Conservation (phyloP, 202 grass and related monocot species). For the Schoenoplectus triqueter region DNA sequence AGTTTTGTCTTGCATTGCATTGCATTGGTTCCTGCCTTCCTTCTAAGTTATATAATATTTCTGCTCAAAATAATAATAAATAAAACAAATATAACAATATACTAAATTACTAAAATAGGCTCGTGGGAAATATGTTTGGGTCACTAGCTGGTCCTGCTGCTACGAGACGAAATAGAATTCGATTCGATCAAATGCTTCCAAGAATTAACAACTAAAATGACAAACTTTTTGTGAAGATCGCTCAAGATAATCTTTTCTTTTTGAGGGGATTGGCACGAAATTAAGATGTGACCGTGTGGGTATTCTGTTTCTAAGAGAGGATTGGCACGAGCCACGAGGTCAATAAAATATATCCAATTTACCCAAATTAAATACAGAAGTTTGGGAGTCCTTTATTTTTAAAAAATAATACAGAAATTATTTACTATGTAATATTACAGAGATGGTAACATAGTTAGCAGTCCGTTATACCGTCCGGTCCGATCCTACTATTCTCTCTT, state of each 20-base stretch:
- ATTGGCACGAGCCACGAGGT: not conserved
- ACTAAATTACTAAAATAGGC: not conserved
- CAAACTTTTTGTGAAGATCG: no score
- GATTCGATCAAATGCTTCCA: slow-evolving; percentile 7
- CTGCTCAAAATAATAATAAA: no score
- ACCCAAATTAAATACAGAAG: not conserved
- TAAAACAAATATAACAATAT: not conserved
- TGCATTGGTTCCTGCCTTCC: not conserved
- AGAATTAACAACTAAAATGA: not conserved
- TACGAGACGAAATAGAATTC: not conserved
- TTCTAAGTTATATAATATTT: not conserved
- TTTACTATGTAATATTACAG: no score
- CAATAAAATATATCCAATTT: not conserved
- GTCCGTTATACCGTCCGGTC: no score
- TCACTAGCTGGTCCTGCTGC: not conserved
- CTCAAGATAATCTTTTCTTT: no score
- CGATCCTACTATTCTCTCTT: no score
- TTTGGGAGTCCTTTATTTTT: no score
- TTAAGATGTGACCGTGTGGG: no score
- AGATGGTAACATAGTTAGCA: no score
- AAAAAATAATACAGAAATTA: no score
- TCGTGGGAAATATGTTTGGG: slow-evolving; percentile 2
- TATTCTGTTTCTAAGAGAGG: not conserved
- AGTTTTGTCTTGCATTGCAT: not conserved
- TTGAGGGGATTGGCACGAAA: no score